Percentiles rank a stretch among this genome's conserved stretches.
Conservation (phyloP, 176 grass and related monocot species). For the Triticum turgidum region DNA sequence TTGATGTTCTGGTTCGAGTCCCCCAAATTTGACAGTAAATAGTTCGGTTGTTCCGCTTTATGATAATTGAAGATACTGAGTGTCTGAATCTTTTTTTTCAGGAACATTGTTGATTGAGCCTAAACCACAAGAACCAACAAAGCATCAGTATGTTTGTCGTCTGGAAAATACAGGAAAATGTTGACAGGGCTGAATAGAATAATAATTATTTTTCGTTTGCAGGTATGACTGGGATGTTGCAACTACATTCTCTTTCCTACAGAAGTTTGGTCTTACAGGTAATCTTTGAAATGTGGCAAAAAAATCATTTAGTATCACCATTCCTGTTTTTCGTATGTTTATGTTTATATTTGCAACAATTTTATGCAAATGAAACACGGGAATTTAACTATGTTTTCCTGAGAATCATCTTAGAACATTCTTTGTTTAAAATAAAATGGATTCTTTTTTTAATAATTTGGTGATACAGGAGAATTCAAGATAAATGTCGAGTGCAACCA, state of each 20-base stretch:
- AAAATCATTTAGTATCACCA: not conserved
- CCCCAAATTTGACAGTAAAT: not conserved
- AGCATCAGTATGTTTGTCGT: slow-evolving; percentile 76
- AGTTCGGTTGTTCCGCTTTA: not conserved
- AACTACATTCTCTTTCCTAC: slow-evolving; percentile 86
- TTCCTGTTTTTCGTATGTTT: not conserved
- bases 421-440: not conserved
- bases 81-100: slow-evolving; percentile 36
- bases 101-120: slow-evolving; percentile 88
- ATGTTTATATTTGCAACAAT: not conserved
- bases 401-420: not conserved
- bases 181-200: not conserved
- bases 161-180: not conserved
- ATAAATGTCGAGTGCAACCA: slow-evolving; percentile 98
- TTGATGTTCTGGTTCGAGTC: slow-evolving; percentile 7
- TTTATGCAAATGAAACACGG: not conserved
- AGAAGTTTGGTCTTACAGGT: slow-evolving; percentile 94
- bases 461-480: slow-evolving; percentile 81
- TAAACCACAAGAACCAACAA: slow-evolving; percentile 98
- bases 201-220: slow-evolving; percentile 30
- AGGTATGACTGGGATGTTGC: slow-evolving; percentile 99
- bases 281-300: not conserved
- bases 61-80: not conserved
- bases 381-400: not conserved
- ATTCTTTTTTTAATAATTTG: not conserved